Evolutionary conservation across 371 early-diverging fungal genomes (phyloP).

Genomic region (Rhizomucor pusillus): DNA sequence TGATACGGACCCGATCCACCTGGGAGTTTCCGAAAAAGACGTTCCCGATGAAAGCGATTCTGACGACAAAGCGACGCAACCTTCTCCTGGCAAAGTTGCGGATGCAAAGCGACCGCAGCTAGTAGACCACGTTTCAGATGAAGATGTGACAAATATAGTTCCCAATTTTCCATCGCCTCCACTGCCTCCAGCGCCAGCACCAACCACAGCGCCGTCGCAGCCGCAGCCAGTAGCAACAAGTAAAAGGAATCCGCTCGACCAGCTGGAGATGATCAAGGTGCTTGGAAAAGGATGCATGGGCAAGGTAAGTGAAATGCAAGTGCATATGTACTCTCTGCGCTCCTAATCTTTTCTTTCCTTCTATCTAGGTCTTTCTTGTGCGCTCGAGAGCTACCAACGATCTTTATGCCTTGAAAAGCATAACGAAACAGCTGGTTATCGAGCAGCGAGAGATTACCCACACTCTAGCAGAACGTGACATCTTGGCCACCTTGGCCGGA

Average conservation of each 20-base stretch:
- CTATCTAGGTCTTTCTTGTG: conserved; percentile 87
- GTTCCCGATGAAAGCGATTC: too few species aligned
- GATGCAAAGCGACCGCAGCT: too few species aligned
- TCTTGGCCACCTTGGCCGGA: conserved; percentile 43
- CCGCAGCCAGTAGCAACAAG: too few species aligned
- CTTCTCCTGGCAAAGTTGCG: not conserved
- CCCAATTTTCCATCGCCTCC: too few species aligned
- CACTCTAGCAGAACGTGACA: conserved; percentile 45
- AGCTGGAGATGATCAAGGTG: conserved; percentile 64
- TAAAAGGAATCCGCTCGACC: conserved; percentile 29
- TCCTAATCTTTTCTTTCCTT: conserved; percentile 29
- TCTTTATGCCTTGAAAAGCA: conserved; percentile 92
- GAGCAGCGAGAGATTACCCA: conserved; percentile 89
- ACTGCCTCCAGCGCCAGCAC: too few species aligned
- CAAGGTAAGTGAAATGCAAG: conserved; percentile 47
- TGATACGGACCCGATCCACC: too few species aligned
- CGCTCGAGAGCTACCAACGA: conserved; percentile 49
- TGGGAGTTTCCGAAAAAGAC: too few species aligned
- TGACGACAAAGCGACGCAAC: too few species aligned
- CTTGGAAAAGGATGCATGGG: conserved; percentile 80
- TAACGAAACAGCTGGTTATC: conserved; percentile 91
- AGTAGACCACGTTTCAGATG: too few species aligned
- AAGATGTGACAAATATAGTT: too few species aligned
- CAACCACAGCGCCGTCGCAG: too few species aligned
- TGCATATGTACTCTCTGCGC: conserved; percentile 44